These are phyloP conservation scores for Orbilia quercus DNA, from an alignment of 2,329 filamentous ascomycete species.

Conservation along the genomic window DNA sequence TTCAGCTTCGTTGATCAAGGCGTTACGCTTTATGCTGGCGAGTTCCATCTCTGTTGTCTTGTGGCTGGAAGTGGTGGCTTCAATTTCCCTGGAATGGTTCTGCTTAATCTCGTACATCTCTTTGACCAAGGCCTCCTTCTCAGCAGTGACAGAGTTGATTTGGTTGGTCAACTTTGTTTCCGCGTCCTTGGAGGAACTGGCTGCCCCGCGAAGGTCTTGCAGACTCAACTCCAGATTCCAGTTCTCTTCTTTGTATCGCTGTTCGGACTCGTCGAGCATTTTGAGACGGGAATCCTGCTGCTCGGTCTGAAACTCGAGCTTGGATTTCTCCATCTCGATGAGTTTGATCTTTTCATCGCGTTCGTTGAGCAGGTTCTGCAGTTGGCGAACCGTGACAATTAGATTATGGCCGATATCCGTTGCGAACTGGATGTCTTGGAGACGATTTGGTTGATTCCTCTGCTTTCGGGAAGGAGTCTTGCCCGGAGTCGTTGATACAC, in stretches of 20 bases:
- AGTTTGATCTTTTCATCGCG: constrained; percentile 86
- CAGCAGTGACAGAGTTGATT: constrained; percentile 75
- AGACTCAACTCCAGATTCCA: constrained; percentile 95
- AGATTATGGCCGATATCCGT: constrained; percentile 96
- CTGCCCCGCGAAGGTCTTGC: constrained; percentile 79
- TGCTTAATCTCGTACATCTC: constrained; percentile 92
- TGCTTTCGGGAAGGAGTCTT: constrained; percentile 69
- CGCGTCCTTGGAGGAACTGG: constrained; percentile 81
- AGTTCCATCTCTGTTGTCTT: constrained; percentile 77
- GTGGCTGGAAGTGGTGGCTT: constrained; percentile 79
- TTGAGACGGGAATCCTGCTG: constrained; percentile 82
- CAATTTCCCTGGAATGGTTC: constrained; percentile 81
- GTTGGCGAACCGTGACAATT: constrained; percentile 89
- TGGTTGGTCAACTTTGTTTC: constrained; percentile 83
- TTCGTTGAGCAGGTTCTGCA: constrained; percentile 85
- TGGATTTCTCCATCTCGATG: constrained; percentile 77
- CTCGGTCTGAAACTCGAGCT: constrained; percentile 84
- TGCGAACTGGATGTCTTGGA: constrained; percentile 98
- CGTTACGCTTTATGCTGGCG: constrained; percentile 81
- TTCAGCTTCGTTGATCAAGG: constrained; percentile 81
- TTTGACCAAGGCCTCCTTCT: constrained; percentile 81
- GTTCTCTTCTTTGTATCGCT: constrained; percentile 97
- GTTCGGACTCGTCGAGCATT: constrained; percentile 89
- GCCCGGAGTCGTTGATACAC: constrained; percentile 60
- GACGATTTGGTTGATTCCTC: constrained; percentile 86